Evolutionary conservation across 2,329 filamentous ascomycete genomes (phyloP), one percentile per base, ranked within the genome.

Genomic region (Curvularia hawaiiensis): DNA sequence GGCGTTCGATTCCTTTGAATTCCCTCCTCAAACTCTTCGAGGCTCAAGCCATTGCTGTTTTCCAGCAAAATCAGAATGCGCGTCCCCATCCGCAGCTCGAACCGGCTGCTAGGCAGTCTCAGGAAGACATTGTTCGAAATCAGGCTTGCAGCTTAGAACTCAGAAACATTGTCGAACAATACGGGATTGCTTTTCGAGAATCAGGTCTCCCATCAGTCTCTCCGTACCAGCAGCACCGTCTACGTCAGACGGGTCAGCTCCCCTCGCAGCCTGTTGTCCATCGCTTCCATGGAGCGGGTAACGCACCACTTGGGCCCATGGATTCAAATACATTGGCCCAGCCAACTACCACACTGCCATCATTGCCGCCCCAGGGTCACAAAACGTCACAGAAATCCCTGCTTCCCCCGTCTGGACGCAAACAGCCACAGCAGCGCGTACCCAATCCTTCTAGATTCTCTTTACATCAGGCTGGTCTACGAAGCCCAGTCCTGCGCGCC

Each of bases 391-490:
- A 24, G 3, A 39, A 16, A n/a, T 40, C 53, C 31, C 48, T 75
- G 7, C 68, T 83, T 31, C 80, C 80, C 44, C 73, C 65, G 18
- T 58, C 63, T 1, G 73, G 73, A 9, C 62, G 61, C 18, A 47
- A 54, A 35, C 75, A 74, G 24, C 60, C 76, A 3, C 74, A 78
- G 56, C 78, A 77, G 31, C 73, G 76, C 11, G 68, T 75, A 24
- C 79, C 82, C 4, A 75, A 81, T 56, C 80, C 84, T 20, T 70
- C 74, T 24, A 68, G 77, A 8, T 79, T 78, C 28, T 82, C 80
- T n/a, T 75, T 88, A 8, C 87, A 89, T 65, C 84, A 88, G 71
- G 80, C 82, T 44, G 78, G 85, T 66, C 75, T 88, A 28, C 80
- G 81, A 24, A 85, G 82, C 62, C 85, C 85, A 4, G 62, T 77